Conservation (phyloP, 2,329 filamentous ascomycete genomes). For the Mycosphaerella arachidis region DNA sequence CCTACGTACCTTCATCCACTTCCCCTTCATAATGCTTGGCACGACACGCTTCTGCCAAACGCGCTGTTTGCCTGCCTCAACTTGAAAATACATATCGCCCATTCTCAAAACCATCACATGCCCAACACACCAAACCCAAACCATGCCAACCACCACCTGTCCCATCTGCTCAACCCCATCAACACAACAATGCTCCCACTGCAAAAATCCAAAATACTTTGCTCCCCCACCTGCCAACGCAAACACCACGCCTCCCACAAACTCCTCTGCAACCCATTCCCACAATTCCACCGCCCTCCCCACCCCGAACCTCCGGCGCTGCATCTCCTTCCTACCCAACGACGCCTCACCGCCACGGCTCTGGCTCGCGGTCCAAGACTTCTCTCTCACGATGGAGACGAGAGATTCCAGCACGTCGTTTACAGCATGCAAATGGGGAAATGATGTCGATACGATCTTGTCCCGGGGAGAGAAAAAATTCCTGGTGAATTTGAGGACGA, state of each 20-base stretch:
- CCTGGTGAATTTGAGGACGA: background rate
- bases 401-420: background rate
- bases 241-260: constrained; percentile 64
- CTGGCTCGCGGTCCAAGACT: background rate
- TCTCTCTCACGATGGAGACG: background rate
- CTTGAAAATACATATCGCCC: too few species aligned
- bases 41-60: background rate
- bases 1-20: background rate
- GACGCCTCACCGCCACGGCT: background rate
- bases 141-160: background rate
- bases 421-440: background rate
- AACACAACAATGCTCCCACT: background rate
- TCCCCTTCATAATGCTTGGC: background rate
- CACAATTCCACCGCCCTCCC: constrained; percentile 47
- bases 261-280: constrained; percentile 70
- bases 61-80: background rate
- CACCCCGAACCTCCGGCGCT: background rate
- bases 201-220: background rate
- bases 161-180: background rate
- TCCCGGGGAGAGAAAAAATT: background rate
- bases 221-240: background rate
- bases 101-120: background rate
- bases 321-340: background rate
- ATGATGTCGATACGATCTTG: background rate
- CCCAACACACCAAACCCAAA: background rate